Percentiles rank a stretch among this genome's conserved stretches.
phyloP scores from a whole-genome alignment of 495 filamentous ascomycete species.

The Hyphodiscus hymeniophilus region DNA sequence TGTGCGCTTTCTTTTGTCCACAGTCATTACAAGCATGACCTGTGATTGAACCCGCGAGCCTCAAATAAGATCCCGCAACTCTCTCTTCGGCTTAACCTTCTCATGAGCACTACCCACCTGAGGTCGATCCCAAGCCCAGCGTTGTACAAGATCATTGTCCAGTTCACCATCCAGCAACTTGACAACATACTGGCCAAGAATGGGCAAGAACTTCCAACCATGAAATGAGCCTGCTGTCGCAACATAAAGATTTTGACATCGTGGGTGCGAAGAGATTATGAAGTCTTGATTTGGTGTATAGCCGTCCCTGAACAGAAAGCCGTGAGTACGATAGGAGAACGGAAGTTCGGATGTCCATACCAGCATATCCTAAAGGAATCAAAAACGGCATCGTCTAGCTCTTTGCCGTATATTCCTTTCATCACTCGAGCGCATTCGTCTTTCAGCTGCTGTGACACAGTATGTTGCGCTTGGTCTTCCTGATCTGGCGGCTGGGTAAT shows the following conservation, averaged over 20 bases:
- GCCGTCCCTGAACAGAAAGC: conserved; percentile 14
- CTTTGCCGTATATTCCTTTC: conserved; percentile 11
- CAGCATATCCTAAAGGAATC: conserved; percentile 20
- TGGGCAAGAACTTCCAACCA: conserved; percentile 53
- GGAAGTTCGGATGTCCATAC: conserved; percentile 1
- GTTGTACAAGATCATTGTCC: conserved; percentile 30
- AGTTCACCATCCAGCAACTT: conserved; percentile 44
- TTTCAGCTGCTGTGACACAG: conserved; percentile 6
- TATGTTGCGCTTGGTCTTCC: conserved; percentile 6
- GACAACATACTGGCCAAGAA: conserved; percentile 49
- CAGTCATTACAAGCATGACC: too few relatives aligned
- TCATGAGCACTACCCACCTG: conserved; percentile 16
- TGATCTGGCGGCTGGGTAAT: conserved; percentile 12
- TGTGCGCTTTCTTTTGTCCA: too few relatives aligned
- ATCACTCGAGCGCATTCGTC: conserved; percentile 8
- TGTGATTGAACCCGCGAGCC: too few relatives aligned
- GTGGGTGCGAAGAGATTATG: conserved; percentile 47
- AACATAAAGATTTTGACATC: conserved; percentile 34
- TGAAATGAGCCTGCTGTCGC: conserved; percentile 42
- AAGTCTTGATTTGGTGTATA: conserved; percentile 43
- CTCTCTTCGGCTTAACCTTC: conserved; percentile 15
- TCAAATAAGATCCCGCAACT: conserved; percentile 7
- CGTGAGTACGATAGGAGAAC: background rate
- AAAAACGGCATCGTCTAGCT: conserved; percentile 4
- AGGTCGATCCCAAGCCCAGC: conserved; percentile 47